Conservation (phyloP, 192 early-diverging fungal genomes). For the Coemansia sp. region DNA sequence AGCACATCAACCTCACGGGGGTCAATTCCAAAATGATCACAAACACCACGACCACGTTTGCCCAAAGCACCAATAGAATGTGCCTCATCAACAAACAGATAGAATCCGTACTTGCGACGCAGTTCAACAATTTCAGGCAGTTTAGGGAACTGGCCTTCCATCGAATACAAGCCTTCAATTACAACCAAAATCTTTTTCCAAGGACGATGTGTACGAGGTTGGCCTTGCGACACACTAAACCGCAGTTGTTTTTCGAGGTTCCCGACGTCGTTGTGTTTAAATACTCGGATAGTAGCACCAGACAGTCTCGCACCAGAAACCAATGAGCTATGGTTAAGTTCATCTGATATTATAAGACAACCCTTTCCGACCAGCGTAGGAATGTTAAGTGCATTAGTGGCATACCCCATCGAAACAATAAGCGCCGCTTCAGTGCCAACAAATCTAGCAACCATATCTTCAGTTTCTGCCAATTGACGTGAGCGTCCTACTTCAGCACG, state of each 20-base stretch:
- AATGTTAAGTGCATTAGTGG: slow-evolving; percentile 93
- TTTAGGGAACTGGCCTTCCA: slow-evolving; percentile 93
- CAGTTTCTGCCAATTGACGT: slow-evolving; percentile 72
- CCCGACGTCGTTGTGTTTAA: slow-evolving; percentile 87
- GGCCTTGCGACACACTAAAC: slow-evolving; percentile 88
- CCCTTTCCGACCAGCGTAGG: slow-evolving; percentile 83
- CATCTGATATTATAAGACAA: slow-evolving; percentile 90
- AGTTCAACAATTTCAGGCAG: slow-evolving; percentile 86
- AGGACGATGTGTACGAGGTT: slow-evolving; percentile 94
- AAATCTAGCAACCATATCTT: slow-evolving; percentile 85
- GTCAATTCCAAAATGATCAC: slow-evolving; percentile 93
- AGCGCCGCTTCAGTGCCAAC: slow-evolving; percentile 84
- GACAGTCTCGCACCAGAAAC: slow-evolving; percentile 92
- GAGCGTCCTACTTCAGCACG: slow-evolving; percentile 72
- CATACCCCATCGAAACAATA: slow-evolving; percentile 93
- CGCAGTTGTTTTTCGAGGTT: slow-evolving; percentile 80
- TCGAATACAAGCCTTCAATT: slow-evolving; percentile 95
- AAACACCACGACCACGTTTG: slow-evolving; percentile 89
- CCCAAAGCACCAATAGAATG: slow-evolving; percentile 95
- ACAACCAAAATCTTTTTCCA: slow-evolving; percentile 99
- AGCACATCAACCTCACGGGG: slow-evolving; percentile 87
- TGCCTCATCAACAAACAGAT: slow-evolving; percentile 96
- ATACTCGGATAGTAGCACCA: slow-evolving; percentile 86
- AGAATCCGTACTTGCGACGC: slow-evolving; percentile 91
- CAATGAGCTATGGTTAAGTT: slow-evolving; percentile 92